Evolutionary conservation across 805 yeast genomes (phyloP).

Genomic region (Myxozyma kluyveri): DNA sequence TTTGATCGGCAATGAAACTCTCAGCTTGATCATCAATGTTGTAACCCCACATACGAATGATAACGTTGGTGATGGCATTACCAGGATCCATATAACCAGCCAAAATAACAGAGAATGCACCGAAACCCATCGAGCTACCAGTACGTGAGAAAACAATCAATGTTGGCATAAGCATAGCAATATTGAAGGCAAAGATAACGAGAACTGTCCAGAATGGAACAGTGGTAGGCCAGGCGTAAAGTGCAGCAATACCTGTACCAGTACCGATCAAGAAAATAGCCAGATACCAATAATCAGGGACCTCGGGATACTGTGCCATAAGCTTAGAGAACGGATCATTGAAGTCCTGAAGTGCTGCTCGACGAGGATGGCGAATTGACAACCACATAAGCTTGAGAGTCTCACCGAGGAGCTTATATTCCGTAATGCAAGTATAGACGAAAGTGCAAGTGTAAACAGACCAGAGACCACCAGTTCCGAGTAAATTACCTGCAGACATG

Average conservation of each 20-base stretch:
- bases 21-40: constrained; percentile 66
- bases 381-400: constrained; percentile 34
- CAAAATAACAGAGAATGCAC: constrained; percentile 31
- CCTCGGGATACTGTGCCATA: constrained; percentile 32
- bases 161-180: constrained; percentile 38
- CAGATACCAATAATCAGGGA: constrained; percentile 54
- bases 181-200: constrained; percentile 35
- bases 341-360: constrained; percentile 41
- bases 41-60: constrained; percentile 51
- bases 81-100: constrained; percentile 42
- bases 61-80: constrained; percentile 53
- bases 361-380: constrained; percentile 23
- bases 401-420: constrained; percentile 35
- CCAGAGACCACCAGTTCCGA: constrained; percentile 29
- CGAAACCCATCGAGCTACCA: constrained; percentile 42
- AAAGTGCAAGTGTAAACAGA: constrained; percentile 17
- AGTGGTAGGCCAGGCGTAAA: constrained; percentile 39
- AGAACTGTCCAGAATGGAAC: constrained; percentile 35
- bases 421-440: constrained; percentile 13
- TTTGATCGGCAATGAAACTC: constrained; percentile 54
- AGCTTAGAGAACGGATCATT: constrained; percentile 20
- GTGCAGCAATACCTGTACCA: constrained; percentile 44
- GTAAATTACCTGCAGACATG: constrained; percentile 55
- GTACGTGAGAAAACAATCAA: constrained; percentile 39
- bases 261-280: constrained; percentile 46